A percentile compares a stretch with the other conserved stretches of the same genome.
These are phyloP conservation scores for Phytopythium chamaehyphon DNA, from an alignment of 352 stramenopile species.

Conservation along the genomic window DNA sequence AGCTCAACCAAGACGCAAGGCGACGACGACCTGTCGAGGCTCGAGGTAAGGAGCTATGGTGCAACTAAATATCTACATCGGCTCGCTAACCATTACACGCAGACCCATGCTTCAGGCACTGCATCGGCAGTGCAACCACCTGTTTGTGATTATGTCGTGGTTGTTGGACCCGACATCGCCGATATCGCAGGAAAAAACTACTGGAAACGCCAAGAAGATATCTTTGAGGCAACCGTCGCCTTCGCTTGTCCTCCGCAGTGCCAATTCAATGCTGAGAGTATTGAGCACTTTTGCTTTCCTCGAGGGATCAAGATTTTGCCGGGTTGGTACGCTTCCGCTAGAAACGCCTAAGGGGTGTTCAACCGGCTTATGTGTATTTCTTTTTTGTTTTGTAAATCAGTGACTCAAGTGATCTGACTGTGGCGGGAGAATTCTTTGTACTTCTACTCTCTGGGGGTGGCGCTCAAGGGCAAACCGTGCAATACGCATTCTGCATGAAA, in stretches of 20 bases:
- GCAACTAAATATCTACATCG: not conserved
- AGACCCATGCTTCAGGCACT: not conserved
- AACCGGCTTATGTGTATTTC: not conserved
- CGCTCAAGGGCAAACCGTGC: slow-evolving; percentile 39
- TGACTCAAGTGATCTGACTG: not conserved
- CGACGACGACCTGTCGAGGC: not conserved
- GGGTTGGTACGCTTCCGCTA: not conserved
- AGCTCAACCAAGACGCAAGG: not conserved
- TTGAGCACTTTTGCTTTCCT: slow-evolving; percentile 77
- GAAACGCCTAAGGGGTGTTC: too few relatives aligned
- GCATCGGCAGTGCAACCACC: slow-evolving; percentile 1
- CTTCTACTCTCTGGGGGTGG: slow-evolving; percentile 48
- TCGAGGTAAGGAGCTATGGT: not conserved
- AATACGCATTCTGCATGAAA: slow-evolving; percentile 60
- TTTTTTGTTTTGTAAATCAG: not conserved
- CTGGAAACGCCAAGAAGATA: slow-evolving; percentile 33
- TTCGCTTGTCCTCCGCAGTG: slow-evolving; percentile 60
- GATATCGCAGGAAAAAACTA: slow-evolving; percentile 42
- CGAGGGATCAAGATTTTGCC: slow-evolving; percentile 17
- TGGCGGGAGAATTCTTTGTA: slow-evolving; percentile 36
- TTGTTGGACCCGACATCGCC: slow-evolving; percentile 40
- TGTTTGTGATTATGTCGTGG: slow-evolving; percentile 43
- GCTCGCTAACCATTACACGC: not conserved
- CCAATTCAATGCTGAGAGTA: slow-evolving; percentile 65
- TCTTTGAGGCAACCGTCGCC: slow-evolving; percentile 52